Conservation (phyloP, 345 rosid species). For the Citrus unshiu region DNA sequence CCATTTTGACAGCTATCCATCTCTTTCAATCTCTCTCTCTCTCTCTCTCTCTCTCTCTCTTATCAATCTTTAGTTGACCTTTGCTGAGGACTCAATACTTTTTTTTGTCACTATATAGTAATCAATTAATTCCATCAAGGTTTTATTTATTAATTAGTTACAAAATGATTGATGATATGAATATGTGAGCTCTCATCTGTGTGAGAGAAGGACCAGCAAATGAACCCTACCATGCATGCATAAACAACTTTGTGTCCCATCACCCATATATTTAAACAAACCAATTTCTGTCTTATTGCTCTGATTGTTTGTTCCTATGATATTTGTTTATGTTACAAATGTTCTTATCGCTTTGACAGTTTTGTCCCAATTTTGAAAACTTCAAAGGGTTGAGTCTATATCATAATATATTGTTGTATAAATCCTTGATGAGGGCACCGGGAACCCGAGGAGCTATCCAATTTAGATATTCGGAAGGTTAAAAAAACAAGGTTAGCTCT, state of each 20-base stretch:
- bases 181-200: background rate
- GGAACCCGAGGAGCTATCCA: constrained; percentile 1
- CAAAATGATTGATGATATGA: no score
- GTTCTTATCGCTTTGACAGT: background rate
- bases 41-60: constrained; percentile 4
- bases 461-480: background rate
- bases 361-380: background rate
- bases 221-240: background rate
- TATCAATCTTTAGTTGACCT: constrained; percentile 37
- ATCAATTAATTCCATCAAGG: background rate
- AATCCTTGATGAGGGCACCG: background rate
- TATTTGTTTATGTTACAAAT: background rate
- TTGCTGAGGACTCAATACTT: constrained; percentile 31
- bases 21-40: no score
- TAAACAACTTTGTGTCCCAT: background rate
- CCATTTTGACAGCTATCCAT: constrained; percentile 24
- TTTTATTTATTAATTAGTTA: background rate
- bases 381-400: background rate
- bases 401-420: background rate
- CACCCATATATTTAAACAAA: background rate
- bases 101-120: constrained; percentile 21
- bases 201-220: constrained; percentile 1
- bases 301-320: background rate
- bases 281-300: constrained; percentile 8
- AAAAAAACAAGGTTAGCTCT: no score